Base-by-base conservation (phyloP, 805 yeast species). In the Myxozyma neotropica region DNA sequence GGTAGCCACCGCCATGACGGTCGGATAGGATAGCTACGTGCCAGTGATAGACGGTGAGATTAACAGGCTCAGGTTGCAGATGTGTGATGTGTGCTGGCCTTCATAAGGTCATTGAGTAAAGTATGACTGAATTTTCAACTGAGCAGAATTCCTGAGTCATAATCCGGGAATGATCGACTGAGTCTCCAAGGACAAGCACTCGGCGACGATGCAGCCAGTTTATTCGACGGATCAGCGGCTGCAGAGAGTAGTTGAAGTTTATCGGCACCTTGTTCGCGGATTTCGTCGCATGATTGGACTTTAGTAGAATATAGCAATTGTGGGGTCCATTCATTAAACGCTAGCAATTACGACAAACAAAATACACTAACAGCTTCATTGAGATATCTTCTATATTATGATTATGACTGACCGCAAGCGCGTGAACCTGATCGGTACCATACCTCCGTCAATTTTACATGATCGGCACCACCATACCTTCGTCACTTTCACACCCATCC, bases 1-100 rank as follows among this genome's bases (percentile, higher is more conserved):
- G 42, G 43, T 5, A 56, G 49, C 65, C 65, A 61, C 62, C 61
- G 61, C 66, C 66, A 63, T 6, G 42, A 21, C 1, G 64, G 64
- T 10, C 65, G 63, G 40, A 31, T 19, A 19, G 52, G 27, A 48
- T 53, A 53, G 66, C 47, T 6, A 61, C 44, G 29, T 63, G 62
- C 66, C 66, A 63, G 24, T 56, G 62, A 35, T n/a, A 39, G 40
- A 63, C 56, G 3, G 66, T 63, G 46, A 60, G 40, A 36, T 63
- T 63, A 5, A 63, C 19, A 4, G 43, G 12, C 7, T 13, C 21
- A 60, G 13, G 10, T 33, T 1, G 59, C 64, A 60, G 39, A 21
- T 21, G 31, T 36, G 44, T 2, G 63, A 50, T 8, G 64, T 60
- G 59, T 60, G 64, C 50, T 45, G 39, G 36, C 64, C 64, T 42